These are phyloP conservation scores for Elongisporangium undulatum DNA, from an alignment of 352 stramenopile species.

Conservation along the genomic window DNA sequence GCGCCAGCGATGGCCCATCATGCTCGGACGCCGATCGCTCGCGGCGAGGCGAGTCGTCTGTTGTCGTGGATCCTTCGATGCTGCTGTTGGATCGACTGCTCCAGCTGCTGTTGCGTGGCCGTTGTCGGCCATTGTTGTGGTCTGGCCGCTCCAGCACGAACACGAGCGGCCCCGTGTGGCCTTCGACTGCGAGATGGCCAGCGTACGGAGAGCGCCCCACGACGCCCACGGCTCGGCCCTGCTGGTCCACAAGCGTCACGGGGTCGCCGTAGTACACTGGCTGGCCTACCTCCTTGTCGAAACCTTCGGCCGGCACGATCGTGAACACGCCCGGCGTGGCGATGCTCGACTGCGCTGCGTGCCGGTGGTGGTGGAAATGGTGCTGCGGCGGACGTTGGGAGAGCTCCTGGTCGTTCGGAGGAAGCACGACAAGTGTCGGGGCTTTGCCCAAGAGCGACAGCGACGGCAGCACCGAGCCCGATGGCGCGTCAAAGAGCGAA, in stretches of 20 bases:
- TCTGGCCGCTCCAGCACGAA: slow-evolving; percentile 21
- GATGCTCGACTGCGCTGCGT: neutral
- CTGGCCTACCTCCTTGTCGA: slow-evolving; percentile 28
- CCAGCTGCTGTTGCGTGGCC: neutral
- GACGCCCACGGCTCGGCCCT: slow-evolving; percentile 25
- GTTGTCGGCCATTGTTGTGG: neutral
- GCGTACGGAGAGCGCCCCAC: slow-evolving; percentile 14
- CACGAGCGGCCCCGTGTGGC: slow-evolving; percentile 25
- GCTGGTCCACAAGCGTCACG: slow-evolving; percentile 27
- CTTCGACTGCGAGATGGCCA: slow-evolving; percentile 25
- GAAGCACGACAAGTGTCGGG: slow-evolving; percentile 22
- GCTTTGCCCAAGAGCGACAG: slow-evolving; percentile 16
- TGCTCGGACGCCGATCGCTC: neutral
- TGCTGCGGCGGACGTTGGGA: neutral
- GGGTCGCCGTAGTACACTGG: slow-evolving; percentile 40
- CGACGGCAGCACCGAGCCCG: neutral
- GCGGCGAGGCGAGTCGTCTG: neutral
- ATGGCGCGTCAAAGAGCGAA: slow-evolving; percentile 17
- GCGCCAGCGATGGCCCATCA: slow-evolving; percentile 2
- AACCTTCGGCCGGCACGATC: slow-evolving; percentile 28
- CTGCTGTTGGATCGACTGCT: slow-evolving; percentile 3
- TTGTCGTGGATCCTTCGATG: neutral
- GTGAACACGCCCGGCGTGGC: slow-evolving; percentile 24
- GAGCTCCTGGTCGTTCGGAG: slow-evolving; percentile 7
- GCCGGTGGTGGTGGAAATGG: neutral